Base-by-base conservation (phyloP, 768 basidiomycete species). In the Suillus tomentosus region DNA sequence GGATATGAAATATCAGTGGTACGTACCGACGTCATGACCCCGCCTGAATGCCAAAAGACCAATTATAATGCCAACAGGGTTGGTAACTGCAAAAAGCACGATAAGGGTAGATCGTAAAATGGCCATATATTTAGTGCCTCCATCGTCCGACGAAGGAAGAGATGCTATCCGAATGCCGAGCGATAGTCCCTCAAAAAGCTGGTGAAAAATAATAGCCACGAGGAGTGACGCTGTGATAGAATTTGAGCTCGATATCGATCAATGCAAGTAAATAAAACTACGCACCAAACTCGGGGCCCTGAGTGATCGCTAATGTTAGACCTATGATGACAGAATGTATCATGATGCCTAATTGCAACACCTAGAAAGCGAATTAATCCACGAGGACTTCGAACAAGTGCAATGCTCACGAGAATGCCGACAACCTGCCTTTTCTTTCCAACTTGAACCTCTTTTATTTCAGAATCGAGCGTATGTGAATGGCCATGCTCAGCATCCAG, bases 281-380 rank as follows among this genome's bases (percentile, higher is more conserved):
- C 87, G 64, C 64, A 91, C 91, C 82, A 65, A 94, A 92, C 61
- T 92, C 90, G 1, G 84, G 68, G 19, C 90, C 88, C 6, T 82
- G 79, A 5, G 89, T 85, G 62, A 94, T 84, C 1, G 90, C 83
- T 22, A 94, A 78, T 5, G 92, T 94, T 24, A 94, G 73, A 2
- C 92, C 92, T 63, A 94, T 91, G 39, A 94, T 85, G 54, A 94
- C 72, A 3, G 92, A 89, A 71, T 95, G 87, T 57, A 95, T 82
- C 91, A 95, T 90, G 69, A 96, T 92, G 54, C 94, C 86, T 2
- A 90, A 70, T 83, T 96, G 90, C 42, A 96, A 79, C 39, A 92
- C 86, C 91, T 93, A 60, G 54, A 37, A 37, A 9, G 4, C 22
- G 15, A 15, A n/a, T 34, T 15, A 48, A 47, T 39, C 27, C 15